Evolutionary conservation across 2,329 filamentous ascomycete genomes (phyloP).

Genomic region (Onygenales sp.): DNA sequence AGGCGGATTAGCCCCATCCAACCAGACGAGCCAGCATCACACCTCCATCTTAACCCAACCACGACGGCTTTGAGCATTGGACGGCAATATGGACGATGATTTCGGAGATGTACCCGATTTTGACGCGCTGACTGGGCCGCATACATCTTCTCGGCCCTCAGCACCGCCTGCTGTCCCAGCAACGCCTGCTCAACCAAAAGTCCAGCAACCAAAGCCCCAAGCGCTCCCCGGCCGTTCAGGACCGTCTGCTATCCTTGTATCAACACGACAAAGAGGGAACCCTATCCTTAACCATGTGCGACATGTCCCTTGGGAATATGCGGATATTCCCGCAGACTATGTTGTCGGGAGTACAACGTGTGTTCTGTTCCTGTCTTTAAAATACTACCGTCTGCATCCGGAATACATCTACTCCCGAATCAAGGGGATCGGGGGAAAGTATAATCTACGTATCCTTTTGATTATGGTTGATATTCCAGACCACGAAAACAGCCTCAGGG

Average conservation of each 20-base stretch:
- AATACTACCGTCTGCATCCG: constrained; percentile 93
- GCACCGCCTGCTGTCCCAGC: constrained; percentile 28
- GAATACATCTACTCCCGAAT: constrained; percentile 97
- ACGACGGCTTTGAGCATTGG: constrained; percentile 17
- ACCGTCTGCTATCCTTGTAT: constrained; percentile 77
- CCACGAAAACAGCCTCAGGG: constrained; percentile 80
- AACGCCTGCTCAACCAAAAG: constrained; percentile 33
- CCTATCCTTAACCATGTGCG: constrained; percentile 77
- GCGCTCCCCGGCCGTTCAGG: constrained; percentile 58
- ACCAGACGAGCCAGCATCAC: too few relatives aligned
- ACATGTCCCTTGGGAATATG: constrained; percentile 88
- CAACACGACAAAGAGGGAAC: constrained; percentile 87
- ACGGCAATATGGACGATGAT: constrained; percentile 35
- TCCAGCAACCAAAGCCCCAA: constrained; percentile 84
- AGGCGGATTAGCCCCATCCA: too few relatives aligned
- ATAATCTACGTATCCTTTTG: constrained; percentile 75
- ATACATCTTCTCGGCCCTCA: constrained; percentile 11
- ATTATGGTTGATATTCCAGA: constrained; percentile 92
- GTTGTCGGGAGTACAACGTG: constrained; percentile 80
- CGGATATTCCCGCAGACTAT: constrained; percentile 92
- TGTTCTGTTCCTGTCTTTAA: constrained; percentile 84
- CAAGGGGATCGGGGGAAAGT: constrained; percentile 71
- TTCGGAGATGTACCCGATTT: constrained; percentile 39
- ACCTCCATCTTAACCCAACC: neutral
- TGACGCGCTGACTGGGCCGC: constrained; percentile 23